A percentile compares a stretch with the other conserved stretches of the same genome.
Conservation (phyloP, 331 rosid genomes). For the Cydonia oblonga region DNA sequence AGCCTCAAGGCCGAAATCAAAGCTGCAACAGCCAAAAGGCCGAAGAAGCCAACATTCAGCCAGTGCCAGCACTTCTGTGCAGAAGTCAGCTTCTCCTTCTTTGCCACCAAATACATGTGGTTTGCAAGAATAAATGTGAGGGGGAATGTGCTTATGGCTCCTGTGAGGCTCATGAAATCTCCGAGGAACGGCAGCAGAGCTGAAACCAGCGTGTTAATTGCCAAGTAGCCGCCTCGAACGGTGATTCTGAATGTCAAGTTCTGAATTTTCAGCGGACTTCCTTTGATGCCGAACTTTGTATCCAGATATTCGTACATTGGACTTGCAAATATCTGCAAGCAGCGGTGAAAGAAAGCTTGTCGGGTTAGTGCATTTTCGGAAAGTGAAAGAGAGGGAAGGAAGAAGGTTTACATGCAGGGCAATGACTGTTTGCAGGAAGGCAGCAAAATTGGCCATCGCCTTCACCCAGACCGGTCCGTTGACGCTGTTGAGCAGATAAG, state of each 20-base stretch:
- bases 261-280: constrained; percentile 43
- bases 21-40: constrained; percentile 61
- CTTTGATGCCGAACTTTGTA: constrained; percentile 59
- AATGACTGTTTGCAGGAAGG: constrained; percentile 83
- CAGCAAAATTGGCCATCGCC: constrained; percentile 52
- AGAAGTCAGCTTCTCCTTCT: constrained; percentile 47
- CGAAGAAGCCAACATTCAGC: constrained; percentile 74
- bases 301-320: constrained; percentile 92
- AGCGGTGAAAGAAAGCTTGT: too few relatives aligned
- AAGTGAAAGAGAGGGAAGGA: background rate
- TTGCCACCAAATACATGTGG: constrained; percentile 79
- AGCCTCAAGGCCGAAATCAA: constrained; percentile 69
- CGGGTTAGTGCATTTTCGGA: background rate
- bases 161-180: constrained; percentile 97
- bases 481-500: constrained; percentile 66
- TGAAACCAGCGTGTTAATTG: constrained; percentile 56
- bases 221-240: constrained; percentile 79
- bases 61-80: constrained; percentile 80
- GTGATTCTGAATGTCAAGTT: constrained; percentile 58
- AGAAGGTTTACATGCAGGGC: constrained; percentile 60
- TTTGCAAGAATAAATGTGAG: constrained; percentile 93
- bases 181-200: constrained; percentile 93
- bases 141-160: constrained; percentile 90
- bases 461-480: constrained; percentile 75
- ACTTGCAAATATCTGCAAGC: constrained; percentile 88